phyloP scores from a whole-genome alignment of 495 filamentous ascomycete genomes.

The Neurospora intermedia region DNA sequence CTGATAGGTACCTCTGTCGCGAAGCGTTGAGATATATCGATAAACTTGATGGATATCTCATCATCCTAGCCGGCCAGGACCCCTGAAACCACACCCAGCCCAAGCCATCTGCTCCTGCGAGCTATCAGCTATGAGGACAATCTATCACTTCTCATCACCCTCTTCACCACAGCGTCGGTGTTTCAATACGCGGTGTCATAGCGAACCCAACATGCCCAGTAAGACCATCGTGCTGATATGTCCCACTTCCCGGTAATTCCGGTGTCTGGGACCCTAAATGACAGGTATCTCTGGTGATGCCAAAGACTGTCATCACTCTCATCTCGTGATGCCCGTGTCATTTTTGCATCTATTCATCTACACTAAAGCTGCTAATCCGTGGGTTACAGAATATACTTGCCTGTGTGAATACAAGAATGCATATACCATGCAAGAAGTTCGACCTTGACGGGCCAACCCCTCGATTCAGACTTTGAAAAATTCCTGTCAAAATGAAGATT shows the following conservation, averaged over 20 bases:
- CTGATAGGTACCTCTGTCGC: neutral
- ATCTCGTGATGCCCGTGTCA: neutral
- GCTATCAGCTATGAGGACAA: slow-evolving; percentile 18
- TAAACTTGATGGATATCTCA: neutral
- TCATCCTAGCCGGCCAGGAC: neutral
- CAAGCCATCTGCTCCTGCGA: slow-evolving; percentile 33
- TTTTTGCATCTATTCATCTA: neutral
- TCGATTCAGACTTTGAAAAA: neutral
- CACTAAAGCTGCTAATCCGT: neutral
- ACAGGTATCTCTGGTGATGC: neutral
- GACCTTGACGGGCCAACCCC: neutral
- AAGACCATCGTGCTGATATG: neutral
- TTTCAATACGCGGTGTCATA: neutral
- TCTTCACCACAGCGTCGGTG: neutral
- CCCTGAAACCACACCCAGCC: slow-evolving; percentile 11
- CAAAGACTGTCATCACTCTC: neutral
- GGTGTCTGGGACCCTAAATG: neutral
- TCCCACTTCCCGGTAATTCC: neutral
- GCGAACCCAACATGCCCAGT: neutral
- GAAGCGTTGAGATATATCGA: neutral
- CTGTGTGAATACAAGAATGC: neutral
- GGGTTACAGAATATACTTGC: neutral
- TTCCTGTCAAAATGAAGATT: neutral
- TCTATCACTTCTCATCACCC: slow-evolving; percentile 9
- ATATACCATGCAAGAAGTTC: neutral